phyloP scores from a whole-genome alignment of 139 green algal genomes.

The Yamagishiella unicocca region DNA sequence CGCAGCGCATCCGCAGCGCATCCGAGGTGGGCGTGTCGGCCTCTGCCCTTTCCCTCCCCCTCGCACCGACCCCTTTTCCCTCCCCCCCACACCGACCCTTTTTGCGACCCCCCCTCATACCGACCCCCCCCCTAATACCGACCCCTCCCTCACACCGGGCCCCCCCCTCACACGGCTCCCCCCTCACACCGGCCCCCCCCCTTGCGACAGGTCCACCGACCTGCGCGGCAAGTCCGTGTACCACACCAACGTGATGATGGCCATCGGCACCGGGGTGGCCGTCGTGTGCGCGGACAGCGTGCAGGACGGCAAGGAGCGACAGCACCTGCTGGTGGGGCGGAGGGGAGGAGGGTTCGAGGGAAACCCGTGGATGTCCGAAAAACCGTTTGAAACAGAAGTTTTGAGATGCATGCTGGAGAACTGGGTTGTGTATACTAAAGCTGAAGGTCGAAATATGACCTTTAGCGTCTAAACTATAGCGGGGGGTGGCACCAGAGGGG shows the following conservation, averaged over 20 bases:
- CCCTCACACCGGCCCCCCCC: background rate
- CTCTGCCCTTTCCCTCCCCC: background rate
- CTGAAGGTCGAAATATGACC: too few species aligned
- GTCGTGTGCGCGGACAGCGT: slow-evolving; percentile 93
- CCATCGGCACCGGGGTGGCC: slow-evolving; percentile 89
- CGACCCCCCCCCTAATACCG: too few species aligned
- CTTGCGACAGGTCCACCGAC: slow-evolving; percentile 51
- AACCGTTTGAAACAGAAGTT: too few species aligned
- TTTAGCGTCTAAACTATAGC: too few species aligned
- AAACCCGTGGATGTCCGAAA: too few species aligned
- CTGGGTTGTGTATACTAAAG: too few species aligned
- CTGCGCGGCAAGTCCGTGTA: slow-evolving; percentile 85
- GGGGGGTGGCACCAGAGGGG: too few species aligned
- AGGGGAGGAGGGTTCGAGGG: background rate
- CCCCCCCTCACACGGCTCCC: background rate
- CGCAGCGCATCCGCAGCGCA: too few species aligned
- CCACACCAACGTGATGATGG: slow-evolving; percentile 99
- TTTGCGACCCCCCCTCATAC: too few species aligned
- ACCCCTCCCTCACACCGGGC: background rate
- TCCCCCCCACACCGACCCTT: too few species aligned
- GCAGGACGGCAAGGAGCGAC: slow-evolving; percentile 75
- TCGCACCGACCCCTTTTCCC: background rate
- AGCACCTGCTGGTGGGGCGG: slow-evolving; percentile 70
- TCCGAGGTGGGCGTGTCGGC: too few species aligned
- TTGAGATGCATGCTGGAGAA: too few species aligned